A percentile compares a stretch with the other conserved stretches of the same genome.
Evolutionary conservation across 352 stramenopile genomes (phyloP).

Genomic region (Phytophthora tubulina): DNA sequence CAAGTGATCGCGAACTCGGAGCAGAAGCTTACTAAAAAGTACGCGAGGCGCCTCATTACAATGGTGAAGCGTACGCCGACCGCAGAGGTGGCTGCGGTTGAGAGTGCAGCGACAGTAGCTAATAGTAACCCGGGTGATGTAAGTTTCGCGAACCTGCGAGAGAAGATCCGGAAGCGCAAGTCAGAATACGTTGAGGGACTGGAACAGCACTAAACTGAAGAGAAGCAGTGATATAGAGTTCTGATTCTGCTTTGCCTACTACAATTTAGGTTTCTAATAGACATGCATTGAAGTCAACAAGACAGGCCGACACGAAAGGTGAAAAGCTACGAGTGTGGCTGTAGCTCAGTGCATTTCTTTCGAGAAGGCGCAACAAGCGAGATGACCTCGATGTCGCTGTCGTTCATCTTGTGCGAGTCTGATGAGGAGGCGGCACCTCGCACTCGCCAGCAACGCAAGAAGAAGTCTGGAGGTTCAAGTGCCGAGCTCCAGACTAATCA

Average conservation of each 20-base stretch:
- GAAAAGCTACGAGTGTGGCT: constrained; percentile 20
- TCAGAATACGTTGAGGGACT: constrained; percentile 46
- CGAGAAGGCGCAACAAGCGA: constrained; percentile 12
- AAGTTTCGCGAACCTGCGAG: constrained; percentile 77
- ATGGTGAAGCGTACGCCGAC: constrained; percentile 78
- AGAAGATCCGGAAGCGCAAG: constrained; percentile 82
- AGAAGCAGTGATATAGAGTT: constrained; percentile 12
- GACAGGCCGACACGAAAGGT: background rate
- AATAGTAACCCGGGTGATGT: constrained; percentile 45
- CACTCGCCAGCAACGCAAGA: constrained; percentile 7
- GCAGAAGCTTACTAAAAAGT: constrained; percentile 87
- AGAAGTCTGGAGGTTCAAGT: constrained; percentile 5
- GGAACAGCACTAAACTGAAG: constrained; percentile 27
- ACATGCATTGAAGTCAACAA: constrained; percentile 4
- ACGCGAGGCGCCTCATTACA: constrained; percentile 85
- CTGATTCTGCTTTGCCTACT: background rate
- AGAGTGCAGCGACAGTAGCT: constrained; percentile 17
- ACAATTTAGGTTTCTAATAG: constrained; percentile 17
- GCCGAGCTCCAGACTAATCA: background rate
- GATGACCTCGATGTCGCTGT: constrained; percentile 47
- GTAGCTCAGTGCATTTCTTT: constrained; percentile 12
- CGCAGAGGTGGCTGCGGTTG: constrained; percentile 20
- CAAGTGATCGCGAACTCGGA: constrained; percentile 82
- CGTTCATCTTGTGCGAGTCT: constrained; percentile 43
- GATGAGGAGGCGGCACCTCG: constrained; percentile 7